phyloP scores from a whole-genome alignment of 164 flowering plant genomes.

The Macadamia integrifolia region DNA sequence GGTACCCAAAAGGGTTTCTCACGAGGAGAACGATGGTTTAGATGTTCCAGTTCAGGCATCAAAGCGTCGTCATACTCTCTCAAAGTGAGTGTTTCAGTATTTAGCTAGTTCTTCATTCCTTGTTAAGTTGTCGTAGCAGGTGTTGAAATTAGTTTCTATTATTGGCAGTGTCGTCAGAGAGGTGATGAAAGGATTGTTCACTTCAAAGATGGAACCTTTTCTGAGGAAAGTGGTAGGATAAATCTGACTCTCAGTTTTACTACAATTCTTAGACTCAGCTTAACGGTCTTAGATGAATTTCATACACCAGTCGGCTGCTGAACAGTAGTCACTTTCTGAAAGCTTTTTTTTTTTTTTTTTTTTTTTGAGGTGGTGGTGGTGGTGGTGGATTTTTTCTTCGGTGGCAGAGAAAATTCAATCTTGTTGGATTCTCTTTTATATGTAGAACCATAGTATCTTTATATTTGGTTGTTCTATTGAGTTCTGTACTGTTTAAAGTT shows the following conservation, averaged over 20 bases:
- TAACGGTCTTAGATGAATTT: no score
- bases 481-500: no score
- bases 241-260: not conserved
- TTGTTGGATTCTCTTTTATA: no score
- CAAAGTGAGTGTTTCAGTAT: constrained; percentile 3
- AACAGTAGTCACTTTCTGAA: not conserved
- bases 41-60: constrained; percentile 14
- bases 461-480: no score
- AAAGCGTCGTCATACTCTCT: constrained; percentile 21
- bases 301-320: not conserved
- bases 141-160: not conserved
- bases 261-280: no score
- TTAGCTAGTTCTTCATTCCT: not conserved
- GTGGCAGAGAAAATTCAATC: not conserved
- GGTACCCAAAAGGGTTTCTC: constrained; percentile 30
- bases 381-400: no score
- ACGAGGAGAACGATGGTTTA: constrained; percentile 14
- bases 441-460: no score
- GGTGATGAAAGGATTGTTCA: constrained; percentile 14
- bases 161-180: constrained; percentile 27
- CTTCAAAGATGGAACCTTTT: constrained; percentile 28
- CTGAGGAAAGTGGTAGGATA: constrained; percentile 42
- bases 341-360: not conserved
- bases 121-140: not conserved
- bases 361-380: no score